Evolutionary conservation across 2,329 filamentous ascomycete species (phyloP).

Genomic region (Septoria petroselini): DNA sequence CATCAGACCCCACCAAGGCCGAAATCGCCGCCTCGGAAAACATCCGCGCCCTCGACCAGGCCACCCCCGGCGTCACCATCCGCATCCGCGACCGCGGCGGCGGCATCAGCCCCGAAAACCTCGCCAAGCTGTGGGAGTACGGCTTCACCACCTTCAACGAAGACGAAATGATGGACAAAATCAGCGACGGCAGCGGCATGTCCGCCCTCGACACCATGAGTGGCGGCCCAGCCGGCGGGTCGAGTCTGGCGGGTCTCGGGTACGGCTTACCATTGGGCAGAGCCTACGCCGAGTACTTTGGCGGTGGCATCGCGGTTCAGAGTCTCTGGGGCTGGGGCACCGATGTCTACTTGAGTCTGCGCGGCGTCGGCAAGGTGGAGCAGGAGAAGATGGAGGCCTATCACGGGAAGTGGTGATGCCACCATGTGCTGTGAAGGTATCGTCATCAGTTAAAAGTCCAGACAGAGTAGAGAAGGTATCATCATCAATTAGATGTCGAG

Average conservation of each 20-base stretch:
- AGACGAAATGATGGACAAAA: slow-evolving; percentile 52
- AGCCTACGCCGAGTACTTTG: slow-evolving; percentile 97
- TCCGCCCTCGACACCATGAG: slow-evolving; percentile 75
- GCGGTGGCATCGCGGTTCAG: slow-evolving; percentile 91
- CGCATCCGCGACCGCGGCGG: slow-evolving; percentile 93
- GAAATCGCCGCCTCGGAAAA: slow-evolving; percentile 33
- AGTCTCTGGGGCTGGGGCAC: slow-evolving; percentile 91
- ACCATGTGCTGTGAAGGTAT: too few relatives aligned
- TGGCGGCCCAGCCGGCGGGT: slow-evolving; percentile 67
- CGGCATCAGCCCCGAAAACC: slow-evolving; percentile 79
- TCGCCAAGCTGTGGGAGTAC: slow-evolving; percentile 92
- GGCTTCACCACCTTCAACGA: slow-evolving; percentile 93
- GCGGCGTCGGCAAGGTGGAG: slow-evolving; percentile 54
- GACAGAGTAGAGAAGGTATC: too few relatives aligned
- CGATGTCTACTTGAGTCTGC: slow-evolving; percentile 62
- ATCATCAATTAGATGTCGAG: too few relatives aligned
- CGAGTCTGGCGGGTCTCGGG: slow-evolving; percentile 79
- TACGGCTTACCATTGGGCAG: slow-evolving; percentile 88
- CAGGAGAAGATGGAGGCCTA: neutral
- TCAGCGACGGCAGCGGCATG: slow-evolving; percentile 46
- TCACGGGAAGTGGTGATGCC: neutral
- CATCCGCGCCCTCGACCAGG: slow-evolving; percentile 46
- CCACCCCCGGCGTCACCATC: slow-evolving; percentile 83
- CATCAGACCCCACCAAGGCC: slow-evolving; percentile 30
- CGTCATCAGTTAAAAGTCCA: too few relatives aligned